Conservation (phyloP, 768 basidiomycete species). For the Paxillus involutus region DNA sequence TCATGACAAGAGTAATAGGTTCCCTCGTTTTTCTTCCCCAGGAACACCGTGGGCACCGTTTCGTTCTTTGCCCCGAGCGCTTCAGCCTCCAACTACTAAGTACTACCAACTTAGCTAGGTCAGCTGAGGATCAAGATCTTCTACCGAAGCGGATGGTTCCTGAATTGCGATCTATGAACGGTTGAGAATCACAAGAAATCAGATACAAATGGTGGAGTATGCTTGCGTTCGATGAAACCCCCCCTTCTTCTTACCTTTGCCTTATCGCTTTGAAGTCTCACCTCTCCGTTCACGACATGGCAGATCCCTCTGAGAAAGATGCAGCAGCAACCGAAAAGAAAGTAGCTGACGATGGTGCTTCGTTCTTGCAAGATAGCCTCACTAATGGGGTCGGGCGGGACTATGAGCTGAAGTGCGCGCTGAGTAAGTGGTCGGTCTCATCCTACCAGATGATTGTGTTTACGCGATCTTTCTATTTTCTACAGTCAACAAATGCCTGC, state of each 20-base stretch:
- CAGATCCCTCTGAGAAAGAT: conserved; percentile 4
- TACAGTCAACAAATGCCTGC: conserved; percentile 47
- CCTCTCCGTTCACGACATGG: not conserved
- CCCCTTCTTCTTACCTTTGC: not conserved
- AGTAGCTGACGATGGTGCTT: conserved; percentile 10
- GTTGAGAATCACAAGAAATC: no score
- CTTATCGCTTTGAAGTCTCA: not conserved
- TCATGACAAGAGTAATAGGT: no score
- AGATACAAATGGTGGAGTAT: no score
- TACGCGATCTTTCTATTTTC: not conserved
- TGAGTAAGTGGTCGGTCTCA: conserved; percentile 20
- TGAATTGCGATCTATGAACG: no score
- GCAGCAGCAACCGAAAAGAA: conserved; percentile 18
- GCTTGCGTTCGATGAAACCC: no score
- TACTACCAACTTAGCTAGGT: no score
- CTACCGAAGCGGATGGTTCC: no score
- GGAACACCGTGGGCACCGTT: no score
- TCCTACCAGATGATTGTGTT: not conserved
- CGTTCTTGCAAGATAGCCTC: not conserved
- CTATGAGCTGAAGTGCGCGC: conserved; percentile 34
- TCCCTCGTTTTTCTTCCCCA: no score
- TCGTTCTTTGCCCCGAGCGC: no score
- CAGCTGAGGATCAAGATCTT: no score
- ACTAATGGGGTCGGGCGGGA: conserved; percentile 28
- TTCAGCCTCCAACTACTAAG: no score